Conservation (phyloP, 2,329 filamentous ascomycete species). For the Sclerotinia spermophila region DNA sequence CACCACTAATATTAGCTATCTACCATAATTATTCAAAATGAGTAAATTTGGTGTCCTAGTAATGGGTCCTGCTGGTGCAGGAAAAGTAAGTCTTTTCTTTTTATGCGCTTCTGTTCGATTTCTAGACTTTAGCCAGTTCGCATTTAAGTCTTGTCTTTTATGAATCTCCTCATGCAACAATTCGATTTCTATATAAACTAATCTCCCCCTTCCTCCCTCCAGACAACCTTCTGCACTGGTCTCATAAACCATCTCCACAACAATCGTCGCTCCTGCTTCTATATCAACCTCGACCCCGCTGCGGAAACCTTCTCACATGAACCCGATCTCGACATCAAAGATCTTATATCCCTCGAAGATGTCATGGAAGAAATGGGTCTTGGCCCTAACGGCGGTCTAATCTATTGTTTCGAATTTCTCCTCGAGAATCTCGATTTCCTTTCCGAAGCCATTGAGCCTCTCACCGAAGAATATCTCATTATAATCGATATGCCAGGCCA, state of each 20-base stretch:
- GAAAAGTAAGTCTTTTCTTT: conserved; percentile 60
- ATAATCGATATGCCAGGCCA: conserved; percentile 99
- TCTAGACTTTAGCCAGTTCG: not conserved
- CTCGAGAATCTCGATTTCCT: conserved; percentile 93
- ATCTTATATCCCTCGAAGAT: conserved; percentile 88
- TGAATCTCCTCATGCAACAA: not conserved
- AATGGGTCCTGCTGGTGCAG: conserved; percentile 93
- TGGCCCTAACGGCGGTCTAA: conserved; percentile 86
- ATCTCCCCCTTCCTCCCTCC: conserved; percentile 1
- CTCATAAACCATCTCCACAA: conserved; percentile 90
- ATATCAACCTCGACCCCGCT: conserved; percentile 96
- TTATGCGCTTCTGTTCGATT: conserved; percentile 29
- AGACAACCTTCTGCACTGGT: conserved; percentile 91
- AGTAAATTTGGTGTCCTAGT: conserved; percentile 93
- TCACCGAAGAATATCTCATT: conserved; percentile 94
- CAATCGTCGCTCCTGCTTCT: conserved; percentile 90
- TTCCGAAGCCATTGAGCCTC: conserved; percentile 74
- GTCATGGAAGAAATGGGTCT: conserved; percentile 94
- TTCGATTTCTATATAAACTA: not conserved
- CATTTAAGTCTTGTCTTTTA: not conserved
- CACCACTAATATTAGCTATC: not conserved
- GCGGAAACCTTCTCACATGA: conserved; percentile 89
- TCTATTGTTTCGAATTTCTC: conserved; percentile 96
- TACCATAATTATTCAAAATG: conserved; percentile 49
- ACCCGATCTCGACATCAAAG: conserved; percentile 92